A percentile compares a stretch with the other conserved stretches of the same genome.
Conservation (phyloP, 2,329 filamentous ascomycete genomes). For the Cordyceps cicadae region DNA sequence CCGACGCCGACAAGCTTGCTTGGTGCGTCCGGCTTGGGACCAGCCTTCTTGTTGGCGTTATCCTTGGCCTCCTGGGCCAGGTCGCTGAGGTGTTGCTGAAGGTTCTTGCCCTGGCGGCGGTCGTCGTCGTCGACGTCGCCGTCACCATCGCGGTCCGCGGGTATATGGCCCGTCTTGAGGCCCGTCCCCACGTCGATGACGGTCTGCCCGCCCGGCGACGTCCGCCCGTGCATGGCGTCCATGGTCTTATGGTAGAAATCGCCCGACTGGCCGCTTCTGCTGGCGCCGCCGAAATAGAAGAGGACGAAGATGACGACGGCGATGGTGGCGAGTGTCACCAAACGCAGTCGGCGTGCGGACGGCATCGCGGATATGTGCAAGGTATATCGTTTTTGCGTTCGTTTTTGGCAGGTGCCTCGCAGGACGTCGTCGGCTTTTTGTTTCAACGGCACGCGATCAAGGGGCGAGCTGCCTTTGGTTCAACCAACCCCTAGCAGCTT, state of each 20-base stretch:
- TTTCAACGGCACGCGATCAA: not conserved
- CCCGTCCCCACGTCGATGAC: slow-evolving; percentile 33
- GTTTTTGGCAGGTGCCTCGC: not conserved
- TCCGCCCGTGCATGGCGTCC: slow-evolving; percentile 39
- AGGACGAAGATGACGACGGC: slow-evolving; percentile 58
- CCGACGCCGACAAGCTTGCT: slow-evolving; percentile 51
- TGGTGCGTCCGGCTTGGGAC: slow-evolving; percentile 51
- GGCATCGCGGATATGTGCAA: slow-evolving; percentile 42
- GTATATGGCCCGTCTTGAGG: slow-evolving; percentile 30
- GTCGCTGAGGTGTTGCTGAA: slow-evolving; percentile 55
- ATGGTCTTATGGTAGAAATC: slow-evolving; percentile 56
- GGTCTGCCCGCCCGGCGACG: slow-evolving; percentile 24
- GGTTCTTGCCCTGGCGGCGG: slow-evolving; percentile 38
- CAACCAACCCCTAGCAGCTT: slow-evolving; percentile 4
- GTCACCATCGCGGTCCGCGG: slow-evolving; percentile 45
- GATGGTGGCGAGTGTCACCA: slow-evolving; percentile 56
- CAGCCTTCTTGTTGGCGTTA: slow-evolving; percentile 57
- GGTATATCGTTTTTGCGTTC: not conserved
- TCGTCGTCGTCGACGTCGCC: slow-evolving; percentile 50
- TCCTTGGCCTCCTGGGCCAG: slow-evolving; percentile 63
- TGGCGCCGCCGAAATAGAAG: slow-evolving; percentile 59
- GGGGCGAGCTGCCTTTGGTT: not conserved
- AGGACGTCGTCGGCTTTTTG: not conserved
- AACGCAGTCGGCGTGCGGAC: slow-evolving; percentile 60
- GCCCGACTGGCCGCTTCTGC: slow-evolving; percentile 30